Conservation (phyloP, 2,329 filamentous ascomycete genomes). For the Ascochyta koolunga region DNA sequence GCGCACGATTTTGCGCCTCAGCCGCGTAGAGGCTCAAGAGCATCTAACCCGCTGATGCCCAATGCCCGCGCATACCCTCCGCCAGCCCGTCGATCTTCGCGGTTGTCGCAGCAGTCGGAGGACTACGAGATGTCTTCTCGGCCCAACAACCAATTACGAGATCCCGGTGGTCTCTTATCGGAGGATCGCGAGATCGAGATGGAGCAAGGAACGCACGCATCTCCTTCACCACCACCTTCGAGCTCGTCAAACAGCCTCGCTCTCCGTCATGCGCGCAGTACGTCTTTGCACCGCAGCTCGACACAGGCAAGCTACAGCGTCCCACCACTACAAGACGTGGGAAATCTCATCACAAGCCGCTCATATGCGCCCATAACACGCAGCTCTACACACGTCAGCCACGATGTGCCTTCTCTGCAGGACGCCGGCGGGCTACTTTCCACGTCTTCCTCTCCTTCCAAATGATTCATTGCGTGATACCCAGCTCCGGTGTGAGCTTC, state of each 20-base stretch:
- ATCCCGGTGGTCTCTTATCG: constrained; percentile 32
- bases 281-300: constrained; percentile 25
- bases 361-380: constrained; percentile 22
- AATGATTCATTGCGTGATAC: constrained; percentile 40
- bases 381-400: constrained; percentile 30
- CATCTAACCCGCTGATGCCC: constrained; percentile 32
- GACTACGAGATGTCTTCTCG: constrained; percentile 38
- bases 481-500: constrained; percentile 30
- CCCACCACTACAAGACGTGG: constrained; percentile 39
- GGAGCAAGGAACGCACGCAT: constrained; percentile 18
- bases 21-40: constrained; percentile 39
- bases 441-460: constrained; percentile 17
- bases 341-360: constrained; percentile 32
- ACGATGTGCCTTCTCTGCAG: constrained; percentile 36
- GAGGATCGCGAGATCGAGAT: constrained; percentile 32
- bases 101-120: constrained; percentile 43
- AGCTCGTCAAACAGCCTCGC: constrained; percentile 20
- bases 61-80: constrained; percentile 34
- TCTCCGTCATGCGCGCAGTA: constrained; percentile 15
- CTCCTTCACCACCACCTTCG: constrained; percentile 23
- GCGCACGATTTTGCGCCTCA: constrained; percentile 52
- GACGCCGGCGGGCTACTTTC: constrained; percentile 44
- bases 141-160: constrained; percentile 32
- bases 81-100: constrained; percentile 38
- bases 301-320: constrained; percentile 32